Base-by-base conservation (phyloP, 441 rosid species). In the Euphorbia celastroides region DNA sequence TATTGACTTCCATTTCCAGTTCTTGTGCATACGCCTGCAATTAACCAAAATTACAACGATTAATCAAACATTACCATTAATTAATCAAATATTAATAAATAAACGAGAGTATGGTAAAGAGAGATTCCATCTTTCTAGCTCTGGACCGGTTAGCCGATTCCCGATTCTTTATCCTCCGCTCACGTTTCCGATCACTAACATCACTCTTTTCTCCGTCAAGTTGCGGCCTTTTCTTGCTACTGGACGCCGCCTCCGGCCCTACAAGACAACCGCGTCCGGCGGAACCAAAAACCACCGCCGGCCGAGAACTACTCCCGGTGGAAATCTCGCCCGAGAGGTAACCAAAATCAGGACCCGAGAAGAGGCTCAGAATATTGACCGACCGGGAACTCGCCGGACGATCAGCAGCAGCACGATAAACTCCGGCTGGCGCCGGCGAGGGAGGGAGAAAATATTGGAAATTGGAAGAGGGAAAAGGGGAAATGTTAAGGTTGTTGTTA, bases 61-160 rank as follows among this genome's bases (percentile, higher is more conserved):
- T 9, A 68, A 28, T 17, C 28, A 9, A 34, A 60, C 26, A 38
- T 19, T 16, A 34, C 11, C 5, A 28, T 9, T 7, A 7, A 34
- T 55, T 17, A 44, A 7, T 46, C 1, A 13, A 23, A 28, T 8
- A 5, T n/a, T n/a, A 28, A 12, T 11, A 69, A 36, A 41, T 38
- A 67, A 36, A 60, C 6, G 1, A 11, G 27, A 60, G 0, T n/a
- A 32, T 11, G n/a, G 11, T 34, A 26, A 34, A 14, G 67, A 10
- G 38, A 74, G 71, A 67, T 77, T 77, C 96, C 88, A 84, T 85
- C 79, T 84, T 88, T 73, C 92, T 84, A 46, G 90, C 92, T 63
- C 93, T 79, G 19, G 93, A 88, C 56, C 92, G 84, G 56, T 96
- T 88, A 0, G 93, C 97, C 25, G 97, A 88, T 66, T 84, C 96